These are phyloP conservation scores for Catunica adiposa DNA, from an alignment of 2,329 filamentous ascomycete genomes.

Conservation along the genomic window DNA sequence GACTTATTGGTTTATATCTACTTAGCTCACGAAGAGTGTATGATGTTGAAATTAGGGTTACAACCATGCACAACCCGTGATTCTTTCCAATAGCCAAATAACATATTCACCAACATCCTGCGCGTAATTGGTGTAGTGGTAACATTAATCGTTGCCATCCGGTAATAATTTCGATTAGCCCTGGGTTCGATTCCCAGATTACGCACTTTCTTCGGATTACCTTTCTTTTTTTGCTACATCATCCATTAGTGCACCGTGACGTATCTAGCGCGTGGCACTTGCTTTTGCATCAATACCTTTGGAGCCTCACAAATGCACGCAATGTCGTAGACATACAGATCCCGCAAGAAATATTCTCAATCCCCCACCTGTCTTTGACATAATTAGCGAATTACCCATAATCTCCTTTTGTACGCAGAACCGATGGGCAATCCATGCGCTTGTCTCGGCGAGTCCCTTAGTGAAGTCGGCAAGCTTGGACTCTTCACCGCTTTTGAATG, in stretches of 20 bases:
- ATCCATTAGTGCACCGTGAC: not conserved
- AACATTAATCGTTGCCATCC: constrained; percentile 10
- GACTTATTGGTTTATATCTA: too few species aligned
- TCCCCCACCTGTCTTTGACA: too few species aligned
- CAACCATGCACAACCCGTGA: not conserved
- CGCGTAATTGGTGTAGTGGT: constrained; percentile 11
- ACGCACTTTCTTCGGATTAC: not conserved
- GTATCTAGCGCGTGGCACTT: too few species aligned
- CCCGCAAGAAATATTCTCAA: too few species aligned
- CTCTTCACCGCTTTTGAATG: too few species aligned
- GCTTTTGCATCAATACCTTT: too few species aligned
- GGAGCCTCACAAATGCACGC: too few species aligned
- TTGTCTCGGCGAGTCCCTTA: not conserved
- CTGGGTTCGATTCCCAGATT: constrained; percentile 11
- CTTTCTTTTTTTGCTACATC: not conserved
- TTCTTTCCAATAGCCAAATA: not conserved
- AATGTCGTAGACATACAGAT: too few species aligned
- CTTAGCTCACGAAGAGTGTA: too few species aligned
- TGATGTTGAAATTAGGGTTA: too few species aligned
- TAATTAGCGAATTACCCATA: not conserved
- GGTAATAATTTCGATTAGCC: constrained; percentile 11
- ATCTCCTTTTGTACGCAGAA: not conserved
- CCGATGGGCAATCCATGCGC: not conserved
- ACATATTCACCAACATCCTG: not conserved
- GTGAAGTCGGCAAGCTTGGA: too few species aligned